Evolutionary conservation across 768 basidiomycete genomes (phyloP), one percentile per base, ranked within the genome.

Genomic region (Collybia nuda): DNA sequence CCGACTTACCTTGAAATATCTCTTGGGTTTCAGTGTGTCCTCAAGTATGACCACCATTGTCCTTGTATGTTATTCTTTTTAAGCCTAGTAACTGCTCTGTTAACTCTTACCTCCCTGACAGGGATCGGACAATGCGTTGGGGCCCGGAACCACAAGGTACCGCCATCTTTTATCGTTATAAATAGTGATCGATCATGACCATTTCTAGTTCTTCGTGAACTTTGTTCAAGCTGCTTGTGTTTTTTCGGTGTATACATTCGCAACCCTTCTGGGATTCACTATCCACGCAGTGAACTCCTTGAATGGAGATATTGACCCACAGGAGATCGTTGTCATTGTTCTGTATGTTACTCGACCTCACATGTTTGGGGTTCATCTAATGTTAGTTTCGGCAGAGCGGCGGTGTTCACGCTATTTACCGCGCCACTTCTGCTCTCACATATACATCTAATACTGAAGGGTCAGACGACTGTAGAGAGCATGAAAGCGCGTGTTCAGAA

Each of bases 91-190:
- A 44, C 19, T 7, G 8, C 50, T 42, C 39, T 37, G 35, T 29
- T n/a, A n/a, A n/a, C n/a, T n/a, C 38, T 26, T 5, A 52, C 47
- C n/a, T 36, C 15, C 17, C 65, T 52, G 46, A 41, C 58, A 83
- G 90, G 93, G 94, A 86, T 98, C 46, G 94, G 94, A 9, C 90
- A 93, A 61, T 98, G 94, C 56, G 91, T 97, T 17, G 94, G 94
- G 9, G 94, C 93, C 44, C 80, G 82, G 35, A 98, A 98, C 62
- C 89, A 95, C 57, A 93, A 93, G 69, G 90, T 88, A 26, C 51
- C 17, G 49, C 12, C 18, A 2, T 35, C 32, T 23, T 32, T 29
- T 29, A 11, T 43, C 19, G 3, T 48, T 14, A 22, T 24, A 19
- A 19, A 6, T 23, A 29, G 12, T 36, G 21, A 17, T 28, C 14